These are phyloP conservation scores for Plantago major DNA, from an alignment of 257 asterid genomes.

Conservation along the genomic window DNA sequence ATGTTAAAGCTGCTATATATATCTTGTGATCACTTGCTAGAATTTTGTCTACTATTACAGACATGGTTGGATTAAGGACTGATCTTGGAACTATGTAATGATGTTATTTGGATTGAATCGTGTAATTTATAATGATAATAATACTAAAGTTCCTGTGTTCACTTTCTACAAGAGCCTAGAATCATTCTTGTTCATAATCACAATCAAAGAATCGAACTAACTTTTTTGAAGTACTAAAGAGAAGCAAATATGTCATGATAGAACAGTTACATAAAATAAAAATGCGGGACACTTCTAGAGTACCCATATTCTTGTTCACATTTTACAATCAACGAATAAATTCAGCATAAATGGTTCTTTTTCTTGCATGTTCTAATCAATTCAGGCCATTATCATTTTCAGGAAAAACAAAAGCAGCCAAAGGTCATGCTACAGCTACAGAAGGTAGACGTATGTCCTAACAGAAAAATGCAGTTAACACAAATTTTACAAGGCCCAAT, in stretches of 20 bases:
- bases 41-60: background rate
- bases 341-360: background rate
- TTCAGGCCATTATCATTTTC: too few species aligned
- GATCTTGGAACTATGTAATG: background rate
- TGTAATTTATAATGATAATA: background rate
- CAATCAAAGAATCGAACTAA: background rate
- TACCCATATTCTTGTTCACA: constrained; percentile 1
- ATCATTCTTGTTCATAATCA: background rate
- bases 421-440: too few species aligned
- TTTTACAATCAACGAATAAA: background rate
- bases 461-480: too few species aligned
- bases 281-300: too few species aligned
- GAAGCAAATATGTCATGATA: background rate
- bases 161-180: background rate
- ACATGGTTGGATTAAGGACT: background rate
- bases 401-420: too few species aligned
- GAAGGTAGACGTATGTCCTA: too few species aligned
- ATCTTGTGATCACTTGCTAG: background rate
- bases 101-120: background rate
- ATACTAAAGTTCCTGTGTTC: background rate
- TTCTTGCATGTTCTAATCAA: too few species aligned
- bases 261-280: too few species aligned
- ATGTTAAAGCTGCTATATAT: background rate
- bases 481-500: too few species aligned
- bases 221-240: background rate